Evolutionary conservation across 73 alveolate genomes (phyloP).

Genomic region (Tetrahymena borealis): DNA sequence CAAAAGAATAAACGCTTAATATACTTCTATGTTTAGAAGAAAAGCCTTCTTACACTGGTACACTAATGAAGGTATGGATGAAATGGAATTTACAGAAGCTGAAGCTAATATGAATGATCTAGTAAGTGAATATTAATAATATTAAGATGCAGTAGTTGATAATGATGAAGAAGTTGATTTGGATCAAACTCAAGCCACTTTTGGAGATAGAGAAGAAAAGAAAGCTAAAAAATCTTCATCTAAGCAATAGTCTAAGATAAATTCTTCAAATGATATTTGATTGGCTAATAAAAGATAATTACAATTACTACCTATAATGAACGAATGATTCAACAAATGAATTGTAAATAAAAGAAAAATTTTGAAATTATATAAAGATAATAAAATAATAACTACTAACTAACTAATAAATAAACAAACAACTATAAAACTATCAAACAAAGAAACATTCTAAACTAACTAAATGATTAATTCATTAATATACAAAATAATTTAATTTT

Average conservation of each 20-base stretch:
- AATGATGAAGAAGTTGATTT: conserved; percentile 63
- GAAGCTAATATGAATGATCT: conserved; percentile 55
- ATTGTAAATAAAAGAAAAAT: background rate
- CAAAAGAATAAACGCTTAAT: conserved; percentile 44
- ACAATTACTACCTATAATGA: too few relatives aligned
- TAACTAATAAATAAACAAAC: too few relatives aligned
- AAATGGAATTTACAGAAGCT: conserved; percentile 55
- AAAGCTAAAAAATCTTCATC: background rate
- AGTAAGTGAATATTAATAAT: conserved; percentile 64
- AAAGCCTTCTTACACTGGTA: conserved; percentile 51
- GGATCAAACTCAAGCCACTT: background rate
- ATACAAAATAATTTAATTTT: too few relatives aligned
- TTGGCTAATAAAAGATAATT: too few relatives aligned
- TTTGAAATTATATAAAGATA: too few relatives aligned
- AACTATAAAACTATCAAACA: too few relatives aligned
- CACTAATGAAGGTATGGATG: conserved; percentile 53
- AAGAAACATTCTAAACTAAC: too few relatives aligned
- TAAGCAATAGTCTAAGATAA: background rate
- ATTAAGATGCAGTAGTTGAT: conserved; percentile 62
- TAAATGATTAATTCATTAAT: too few relatives aligned
- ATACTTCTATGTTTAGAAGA: conserved; percentile 44
- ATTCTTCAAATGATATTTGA: background rate
- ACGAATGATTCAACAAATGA: background rate
- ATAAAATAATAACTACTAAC: too few relatives aligned
- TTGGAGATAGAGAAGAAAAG: background rate